phyloP scores from a whole-genome alignment of 805 yeast genomes.

The Wickerhamomyces ciferrii region DNA sequence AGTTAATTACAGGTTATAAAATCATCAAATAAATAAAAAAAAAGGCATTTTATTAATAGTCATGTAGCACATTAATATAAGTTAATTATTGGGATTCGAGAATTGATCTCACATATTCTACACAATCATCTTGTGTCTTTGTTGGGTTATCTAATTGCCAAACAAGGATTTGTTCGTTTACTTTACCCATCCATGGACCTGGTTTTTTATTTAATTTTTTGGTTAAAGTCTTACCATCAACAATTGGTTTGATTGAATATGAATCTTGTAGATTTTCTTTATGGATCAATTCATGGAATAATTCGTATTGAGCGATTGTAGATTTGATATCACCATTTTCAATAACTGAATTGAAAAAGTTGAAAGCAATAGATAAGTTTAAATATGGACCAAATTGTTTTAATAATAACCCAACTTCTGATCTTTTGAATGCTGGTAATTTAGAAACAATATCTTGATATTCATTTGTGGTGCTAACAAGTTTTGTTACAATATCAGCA shows the following conservation, averaged over 20 bases:
- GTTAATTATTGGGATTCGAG: constrained; percentile 5
- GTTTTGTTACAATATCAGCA: constrained; percentile 42
- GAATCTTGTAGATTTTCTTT: constrained; percentile 23
- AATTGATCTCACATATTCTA: constrained; percentile 31
- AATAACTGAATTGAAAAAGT: constrained; percentile 12
- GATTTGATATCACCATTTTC: not conserved
- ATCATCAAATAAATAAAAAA: no score
- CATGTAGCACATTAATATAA: no score
- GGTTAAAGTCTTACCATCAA: constrained; percentile 72
- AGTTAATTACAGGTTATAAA: not conserved
- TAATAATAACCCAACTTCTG: constrained; percentile 56
- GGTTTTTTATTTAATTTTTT: constrained; percentile 51
- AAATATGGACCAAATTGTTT: constrained; percentile 50
- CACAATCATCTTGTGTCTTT: constrained; percentile 47
- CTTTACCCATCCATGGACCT: constrained; percentile 79
- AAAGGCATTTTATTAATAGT: not conserved
- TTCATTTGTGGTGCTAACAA: constrained; percentile 29
- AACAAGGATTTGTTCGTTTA: constrained; percentile 48
- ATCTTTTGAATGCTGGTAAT: constrained; percentile 34
- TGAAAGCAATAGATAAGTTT: constrained; percentile 33
- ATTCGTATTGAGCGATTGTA: constrained; percentile 9
- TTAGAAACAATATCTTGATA: constrained; percentile 23
- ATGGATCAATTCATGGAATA: constrained; percentile 9
- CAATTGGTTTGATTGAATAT: constrained; percentile 51
- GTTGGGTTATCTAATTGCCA: constrained; percentile 81